Conservation (phyloP, 306 rosid species). For the Quercus aquifolioides region DNA sequence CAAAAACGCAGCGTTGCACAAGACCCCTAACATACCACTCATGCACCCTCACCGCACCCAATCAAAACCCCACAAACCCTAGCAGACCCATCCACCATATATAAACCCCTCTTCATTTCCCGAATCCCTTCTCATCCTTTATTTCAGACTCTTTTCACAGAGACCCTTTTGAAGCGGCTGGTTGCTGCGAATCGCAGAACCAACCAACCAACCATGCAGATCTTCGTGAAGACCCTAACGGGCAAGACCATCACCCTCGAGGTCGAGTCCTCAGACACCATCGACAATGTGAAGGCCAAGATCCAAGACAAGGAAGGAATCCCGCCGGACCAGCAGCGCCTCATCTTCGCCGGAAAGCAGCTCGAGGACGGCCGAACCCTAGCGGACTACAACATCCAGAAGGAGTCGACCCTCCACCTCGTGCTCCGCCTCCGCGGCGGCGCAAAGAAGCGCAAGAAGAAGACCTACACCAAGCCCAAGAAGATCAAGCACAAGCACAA, state of each 20-base stretch:
- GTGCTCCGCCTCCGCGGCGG: constrained; percentile 96
- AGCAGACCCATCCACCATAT: neutral
- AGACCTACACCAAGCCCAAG: constrained; percentile 95
- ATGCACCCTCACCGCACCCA: neutral
- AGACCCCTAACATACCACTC: neutral
- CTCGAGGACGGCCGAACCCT: constrained; percentile 95
- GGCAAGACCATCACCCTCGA: constrained; percentile 92
- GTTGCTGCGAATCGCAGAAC: neutral
- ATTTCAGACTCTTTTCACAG: too few species aligned
- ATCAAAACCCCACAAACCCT: neutral
- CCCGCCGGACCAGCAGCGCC: constrained; percentile 94
- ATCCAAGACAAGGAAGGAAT: constrained; percentile 96
- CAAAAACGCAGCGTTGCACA: neutral
- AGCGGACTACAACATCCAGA: constrained; percentile 94
- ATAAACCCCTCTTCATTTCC: neutral
- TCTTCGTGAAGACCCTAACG: constrained; percentile 95
- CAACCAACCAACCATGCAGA: constrained; percentile 64
- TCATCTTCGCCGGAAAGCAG: constrained; percentile 93
- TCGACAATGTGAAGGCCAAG: constrained; percentile 89
- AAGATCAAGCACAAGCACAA: constrained; percentile 95
- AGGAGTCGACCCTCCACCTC: constrained; percentile 85
- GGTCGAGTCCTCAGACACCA: constrained; percentile 89
- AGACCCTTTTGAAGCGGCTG: neutral
- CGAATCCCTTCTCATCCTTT: too few species aligned
- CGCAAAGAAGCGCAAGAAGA: constrained; percentile 95